These are phyloP conservation scores for Barbatosphaeria neglecta DNA, from an alignment of 495 filamentous ascomycete species.

Conservation along the genomic window DNA sequence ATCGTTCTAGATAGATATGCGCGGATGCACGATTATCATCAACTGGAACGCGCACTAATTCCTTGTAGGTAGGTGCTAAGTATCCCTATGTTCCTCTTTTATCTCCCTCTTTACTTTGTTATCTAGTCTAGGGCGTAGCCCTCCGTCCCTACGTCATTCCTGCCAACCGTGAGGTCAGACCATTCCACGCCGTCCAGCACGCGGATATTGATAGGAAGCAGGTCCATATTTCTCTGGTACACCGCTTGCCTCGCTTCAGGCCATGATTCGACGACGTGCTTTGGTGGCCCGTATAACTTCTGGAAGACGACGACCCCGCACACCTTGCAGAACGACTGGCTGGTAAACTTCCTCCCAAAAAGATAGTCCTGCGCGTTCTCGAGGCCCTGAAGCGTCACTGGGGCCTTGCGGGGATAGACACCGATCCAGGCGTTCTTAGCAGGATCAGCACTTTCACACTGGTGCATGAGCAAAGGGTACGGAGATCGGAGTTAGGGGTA, in stretches of 20 bases:
- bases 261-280: conserved; percentile 3
- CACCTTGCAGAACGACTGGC: conserved; percentile 17
- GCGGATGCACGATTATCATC: too few species aligned
- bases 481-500: neutral
- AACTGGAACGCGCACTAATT: too few species aligned
- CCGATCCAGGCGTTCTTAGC: conserved; percentile 9
- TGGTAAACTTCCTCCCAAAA: conserved; percentile 10
- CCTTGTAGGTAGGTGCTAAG: too few species aligned
- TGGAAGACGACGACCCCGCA: conserved; percentile 14
- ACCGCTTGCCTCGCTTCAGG: conserved; percentile 5
- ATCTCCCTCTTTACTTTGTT: neutral
- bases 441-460: neutral
- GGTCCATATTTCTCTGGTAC: conserved; percentile 4
- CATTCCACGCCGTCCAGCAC: conserved; percentile 7
- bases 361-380: conserved; percentile 10
- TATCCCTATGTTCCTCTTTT: too few species aligned
- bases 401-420: conserved; percentile 10
- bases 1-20: too few species aligned
- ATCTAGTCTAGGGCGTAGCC: neutral
- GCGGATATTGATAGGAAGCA: conserved; percentile 11
- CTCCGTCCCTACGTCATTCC: neutral
- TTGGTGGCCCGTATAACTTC: conserved; percentile 6
- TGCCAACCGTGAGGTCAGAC: neutral
- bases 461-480: neutral
- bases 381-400: conserved; percentile 4